Evolutionary conservation across 495 filamentous ascomycete species (phyloP).

Genomic region (Extremus antarcticus): DNA sequence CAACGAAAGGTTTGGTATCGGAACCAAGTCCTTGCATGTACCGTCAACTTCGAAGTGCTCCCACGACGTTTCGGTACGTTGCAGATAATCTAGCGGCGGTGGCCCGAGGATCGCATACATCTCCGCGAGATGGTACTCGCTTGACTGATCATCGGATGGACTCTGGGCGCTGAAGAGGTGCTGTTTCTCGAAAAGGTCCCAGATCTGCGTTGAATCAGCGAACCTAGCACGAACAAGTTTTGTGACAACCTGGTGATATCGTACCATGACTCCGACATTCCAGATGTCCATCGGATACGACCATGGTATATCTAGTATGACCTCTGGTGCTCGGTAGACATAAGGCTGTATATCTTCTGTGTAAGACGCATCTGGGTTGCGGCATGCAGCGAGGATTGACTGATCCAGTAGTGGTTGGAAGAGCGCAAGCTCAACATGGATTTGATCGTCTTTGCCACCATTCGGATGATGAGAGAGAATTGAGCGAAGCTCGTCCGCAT

Average conservation of each 20-base stretch:
- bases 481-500: no score
- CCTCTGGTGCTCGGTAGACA: conserved; percentile 39
- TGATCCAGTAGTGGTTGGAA: no score
- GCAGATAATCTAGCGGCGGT: conserved; percentile 22
- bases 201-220: no score
- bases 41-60: not conserved
- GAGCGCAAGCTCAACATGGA: no score
- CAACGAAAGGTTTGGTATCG: conserved; percentile 12
- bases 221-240: no score
- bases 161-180: conserved; percentile 14
- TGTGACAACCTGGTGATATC: no score
- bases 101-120: conserved; percentile 28
- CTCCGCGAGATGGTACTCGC: conserved; percentile 27
- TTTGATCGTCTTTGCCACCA: no score
- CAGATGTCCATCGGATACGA: conserved; percentile 39
- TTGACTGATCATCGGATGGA: conserved; percentile 9
- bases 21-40: conserved; percentile 15
- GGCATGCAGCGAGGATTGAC: no score
- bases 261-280: conserved; percentile 42
- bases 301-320: conserved; percentile 38
- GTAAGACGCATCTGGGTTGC: no score
- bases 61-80: not conserved
- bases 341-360: no score
- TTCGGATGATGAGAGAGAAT: no score
- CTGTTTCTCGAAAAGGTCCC: conserved; percentile 28